Base-by-base conservation (phyloP, 2,329 filamentous ascomycete genomes). In the Fusarium sp. region DNA sequence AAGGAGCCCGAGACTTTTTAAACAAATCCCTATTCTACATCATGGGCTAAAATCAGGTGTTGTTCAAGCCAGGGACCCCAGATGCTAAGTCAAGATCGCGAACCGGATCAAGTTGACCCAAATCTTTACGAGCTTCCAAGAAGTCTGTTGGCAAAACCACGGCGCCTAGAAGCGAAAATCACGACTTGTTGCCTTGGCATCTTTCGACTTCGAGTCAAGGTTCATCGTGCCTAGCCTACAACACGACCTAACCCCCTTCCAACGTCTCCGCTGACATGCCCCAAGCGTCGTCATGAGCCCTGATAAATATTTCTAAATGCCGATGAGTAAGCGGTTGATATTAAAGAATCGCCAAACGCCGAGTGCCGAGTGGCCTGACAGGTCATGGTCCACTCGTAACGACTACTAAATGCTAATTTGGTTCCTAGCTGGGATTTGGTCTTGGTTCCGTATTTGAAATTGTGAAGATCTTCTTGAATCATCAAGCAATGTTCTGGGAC, bases 41-140 rank as follows among this genome's bases (percentile, higher is more conserved):
- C 44, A 49, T 49, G 25, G 44, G 14, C 6, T 16, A 27, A 49
- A 49, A 29, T 49, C 23, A 49, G 44, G 44, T 27, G 44, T n/a
- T 49, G 44, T 49, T 49, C 18, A 46, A 46, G 40, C 40, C 40
- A 40, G 36, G 36, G 36, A n/a, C 11, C 11, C 16, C 6, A 44
- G 40, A 25, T n/a, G 6, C 13, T 2, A 11, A 3, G 20, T 2
- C 40, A 23, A 46, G 40, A 46, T 46, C n/a, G 14, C n/a, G 44
- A 49, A 29, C 9, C 25, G n/a, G 14, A 29, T 6, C n/a, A 18
- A 29, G 8, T 6, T 2, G 6, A n/a, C 11, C 2, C 10, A 49
- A 29, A 18, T 27, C 13, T 23, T 46, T 46, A 23, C 42, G 14
- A 27, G 8, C 13, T 3, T 16, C 14, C 44, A 49, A 49, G 44